Evolutionary conservation across 1,284 basidiomycete genomes (phyloP).

Genomic region (Pyrrhoderma lamaoense): DNA sequence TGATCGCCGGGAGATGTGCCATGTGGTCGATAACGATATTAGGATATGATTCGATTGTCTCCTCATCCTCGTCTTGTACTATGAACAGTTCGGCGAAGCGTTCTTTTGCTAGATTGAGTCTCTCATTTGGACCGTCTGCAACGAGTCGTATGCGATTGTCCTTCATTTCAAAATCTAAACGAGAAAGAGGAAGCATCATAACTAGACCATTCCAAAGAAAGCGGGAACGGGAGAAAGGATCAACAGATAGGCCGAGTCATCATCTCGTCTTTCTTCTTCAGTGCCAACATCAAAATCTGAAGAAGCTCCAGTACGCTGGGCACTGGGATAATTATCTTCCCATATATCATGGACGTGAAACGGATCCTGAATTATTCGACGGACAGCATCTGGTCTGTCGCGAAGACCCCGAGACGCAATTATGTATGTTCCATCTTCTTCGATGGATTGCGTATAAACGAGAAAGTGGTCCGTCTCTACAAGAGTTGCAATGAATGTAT

Average conservation of each 20-base stretch:
- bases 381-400: slow-evolving; percentile 77
- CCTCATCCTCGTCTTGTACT: slow-evolving; percentile 50
- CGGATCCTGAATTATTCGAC: slow-evolving; percentile 77
- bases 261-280: slow-evolving; percentile 40
- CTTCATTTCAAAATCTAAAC: slow-evolving; percentile 71
- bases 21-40: slow-evolving; percentile 76
- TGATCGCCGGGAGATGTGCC: slow-evolving; percentile 87
- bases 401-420: slow-evolving; percentile 81
- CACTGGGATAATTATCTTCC: slow-evolving; percentile 47
- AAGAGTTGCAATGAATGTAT: slow-evolving; percentile 74
- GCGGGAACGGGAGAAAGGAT: slow-evolving; percentile 80
- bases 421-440: slow-evolving; percentile 92
- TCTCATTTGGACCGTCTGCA: slow-evolving; percentile 79
- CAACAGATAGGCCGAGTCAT: slow-evolving; percentile 63
- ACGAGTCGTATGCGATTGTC: slow-evolving; percentile 81
- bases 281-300: slow-evolving; percentile 40
- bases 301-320: slow-evolving; percentile 18
- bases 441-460: slow-evolving; percentile 86
- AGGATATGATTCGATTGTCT: slow-evolving; percentile 38
- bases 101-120: slow-evolving; percentile 74
- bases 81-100: slow-evolving; percentile 67
- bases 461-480: slow-evolving; percentile 90
- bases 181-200: slow-evolving; percentile 61
- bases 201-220: slow-evolving; percentile 96
- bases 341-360: slow-evolving; percentile 67